Base-by-base conservation (phyloP, 2,329 filamentous ascomycete species). In the Aspergillus chevalieri region DNA sequence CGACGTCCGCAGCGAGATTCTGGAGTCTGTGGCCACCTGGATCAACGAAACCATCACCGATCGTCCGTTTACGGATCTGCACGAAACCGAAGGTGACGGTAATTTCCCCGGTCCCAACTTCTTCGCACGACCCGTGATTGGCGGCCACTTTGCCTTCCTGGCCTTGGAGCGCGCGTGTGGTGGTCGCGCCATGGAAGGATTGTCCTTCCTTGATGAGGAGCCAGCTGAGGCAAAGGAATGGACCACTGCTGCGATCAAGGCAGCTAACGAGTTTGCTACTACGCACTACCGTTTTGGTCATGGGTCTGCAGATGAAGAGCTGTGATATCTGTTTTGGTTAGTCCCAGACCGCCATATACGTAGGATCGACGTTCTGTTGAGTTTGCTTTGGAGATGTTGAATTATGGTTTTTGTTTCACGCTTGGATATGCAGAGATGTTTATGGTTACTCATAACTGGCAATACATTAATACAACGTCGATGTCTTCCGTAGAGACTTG, bases 91-190 rank as follows among this genome's bases (percentile, higher is more conserved):
- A 64, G 86, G 84, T 5, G 72, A 80, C 33, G 89, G 89, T 1
- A 85, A 81, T 4, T 94, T 86, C 61, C 87, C 88, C 0, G 84
- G 83, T 0, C 79, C 85, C 12, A 77, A 79, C 47, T 94, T 95
- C 74, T 89, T 87, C 70, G 89, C 89, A 1, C 74, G 89, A 39
- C 89, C 89, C 1, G 89, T 94, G 4, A 83, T 92, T 14, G 89
- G 89, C 12, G 89, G 86, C 0, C 88, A 93, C 71, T 95, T 93
- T 75, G 85, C 88, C 2, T 89, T 90, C 63, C 73, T 95, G 64
- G 85, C 88, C n/a, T 71, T 94, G 43, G 85, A 89, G 69, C 79
- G 85, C 60, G 88, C 87, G 21, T 94, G 89, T 71, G 84, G 80
- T 2, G 87, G 87, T 2, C 78, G 76, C 55, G 85, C 85, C 3